Percentiles rank a stretch among this genome's conserved stretches.
Conservation (phyloP, 2,329 filamentous ascomycete genomes). For the Cercospora zeae-maydis region DNA sequence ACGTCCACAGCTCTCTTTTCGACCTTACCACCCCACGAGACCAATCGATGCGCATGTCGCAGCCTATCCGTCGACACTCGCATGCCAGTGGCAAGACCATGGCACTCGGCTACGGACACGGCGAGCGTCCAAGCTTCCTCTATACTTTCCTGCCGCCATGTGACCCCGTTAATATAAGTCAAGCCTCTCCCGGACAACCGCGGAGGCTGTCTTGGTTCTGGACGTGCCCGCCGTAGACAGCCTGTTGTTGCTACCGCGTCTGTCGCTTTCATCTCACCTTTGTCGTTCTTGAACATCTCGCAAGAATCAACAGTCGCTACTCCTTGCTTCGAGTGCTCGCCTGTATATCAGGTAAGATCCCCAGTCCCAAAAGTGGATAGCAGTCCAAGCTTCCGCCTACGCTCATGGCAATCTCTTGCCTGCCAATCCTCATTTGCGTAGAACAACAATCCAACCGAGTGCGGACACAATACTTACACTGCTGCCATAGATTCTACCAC, state of each 20-base stretch:
- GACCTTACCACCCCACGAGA: slow-evolving; percentile 4
- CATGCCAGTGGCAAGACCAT: slow-evolving; percentile 10
- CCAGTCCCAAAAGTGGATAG: not conserved
- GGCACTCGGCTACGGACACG: slow-evolving; percentile 3
- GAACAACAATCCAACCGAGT: not conserved
- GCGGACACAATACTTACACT: slow-evolving; percentile 11
- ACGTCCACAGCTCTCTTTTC: slow-evolving; percentile 12
- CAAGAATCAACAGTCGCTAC: slow-evolving; percentile 9
- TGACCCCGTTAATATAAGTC: slow-evolving; percentile 12
- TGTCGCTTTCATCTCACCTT: slow-evolving; percentile 1
- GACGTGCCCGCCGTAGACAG: slow-evolving; percentile 3
- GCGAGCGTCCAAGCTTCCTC: slow-evolving; percentile 14
- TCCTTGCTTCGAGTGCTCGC: slow-evolving; percentile 9
- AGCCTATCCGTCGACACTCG: not conserved
- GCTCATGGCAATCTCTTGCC: not conserved
- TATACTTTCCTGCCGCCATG: slow-evolving; percentile 10
- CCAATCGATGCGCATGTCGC: slow-evolving; percentile 6
- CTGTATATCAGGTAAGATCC: not conserved
- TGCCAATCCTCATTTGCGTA: not conserved
- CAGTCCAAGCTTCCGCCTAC: not conserved
- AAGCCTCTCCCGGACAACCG: slow-evolving; percentile 10
- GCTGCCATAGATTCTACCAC: not conserved
- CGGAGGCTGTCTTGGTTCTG: slow-evolving; percentile 5
- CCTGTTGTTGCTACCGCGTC: not conserved
- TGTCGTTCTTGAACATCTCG: not conserved